These are phyloP conservation scores for Blumeria graminis DNA, from an alignment of 2,329 filamentous ascomycete genomes.

Conservation along the genomic window DNA sequence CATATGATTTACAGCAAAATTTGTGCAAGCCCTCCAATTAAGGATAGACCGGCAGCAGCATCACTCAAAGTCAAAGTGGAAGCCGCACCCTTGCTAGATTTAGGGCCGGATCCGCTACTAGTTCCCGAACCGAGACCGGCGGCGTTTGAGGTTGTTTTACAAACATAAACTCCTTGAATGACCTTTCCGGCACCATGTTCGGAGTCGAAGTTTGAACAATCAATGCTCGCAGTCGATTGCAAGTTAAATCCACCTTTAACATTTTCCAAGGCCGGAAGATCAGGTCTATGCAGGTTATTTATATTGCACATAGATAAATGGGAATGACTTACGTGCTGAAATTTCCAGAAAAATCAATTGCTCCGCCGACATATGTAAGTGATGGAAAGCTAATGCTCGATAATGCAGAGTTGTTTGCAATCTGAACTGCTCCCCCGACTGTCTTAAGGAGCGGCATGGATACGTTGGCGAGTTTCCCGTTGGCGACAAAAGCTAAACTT, in stretches of 20 bases:
- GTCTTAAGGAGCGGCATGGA: slow-evolving; percentile 42
- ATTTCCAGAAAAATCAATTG: slow-evolving; percentile 63
- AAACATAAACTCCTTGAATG: slow-evolving; percentile 24
- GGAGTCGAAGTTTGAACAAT: slow-evolving; percentile 11
- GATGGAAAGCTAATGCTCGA: slow-evolving; percentile 39
- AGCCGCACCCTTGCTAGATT: slow-evolving; percentile 16
- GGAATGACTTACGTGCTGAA: slow-evolving; percentile 46
- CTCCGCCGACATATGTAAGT: slow-evolving; percentile 49
- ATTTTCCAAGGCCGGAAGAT: slow-evolving; percentile 39
- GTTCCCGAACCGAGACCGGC: slow-evolving; percentile 11
- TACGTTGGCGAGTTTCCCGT: slow-evolving; percentile 44
- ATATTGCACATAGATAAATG: not conserved
- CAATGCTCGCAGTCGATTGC: slow-evolving; percentile 10
- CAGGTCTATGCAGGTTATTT: slow-evolving; percentile 30
- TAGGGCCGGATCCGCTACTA: slow-evolving; percentile 10
- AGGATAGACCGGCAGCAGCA: slow-evolving; percentile 18
- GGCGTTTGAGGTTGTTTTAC: slow-evolving; percentile 14
- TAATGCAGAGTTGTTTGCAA: slow-evolving; percentile 76
- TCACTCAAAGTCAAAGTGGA: slow-evolving; percentile 17
- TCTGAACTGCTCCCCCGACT: slow-evolving; percentile 56
- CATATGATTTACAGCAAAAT: too few species aligned
- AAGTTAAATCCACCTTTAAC: slow-evolving; percentile 52
- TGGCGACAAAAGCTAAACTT: slow-evolving; percentile 37
- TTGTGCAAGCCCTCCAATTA: slow-evolving; percentile 18
- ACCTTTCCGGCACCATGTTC: slow-evolving; percentile 14